These are phyloP conservation scores for Podaxis sp. DNA, from an alignment of 768 basidiomycete species.

Conservation along the genomic window DNA sequence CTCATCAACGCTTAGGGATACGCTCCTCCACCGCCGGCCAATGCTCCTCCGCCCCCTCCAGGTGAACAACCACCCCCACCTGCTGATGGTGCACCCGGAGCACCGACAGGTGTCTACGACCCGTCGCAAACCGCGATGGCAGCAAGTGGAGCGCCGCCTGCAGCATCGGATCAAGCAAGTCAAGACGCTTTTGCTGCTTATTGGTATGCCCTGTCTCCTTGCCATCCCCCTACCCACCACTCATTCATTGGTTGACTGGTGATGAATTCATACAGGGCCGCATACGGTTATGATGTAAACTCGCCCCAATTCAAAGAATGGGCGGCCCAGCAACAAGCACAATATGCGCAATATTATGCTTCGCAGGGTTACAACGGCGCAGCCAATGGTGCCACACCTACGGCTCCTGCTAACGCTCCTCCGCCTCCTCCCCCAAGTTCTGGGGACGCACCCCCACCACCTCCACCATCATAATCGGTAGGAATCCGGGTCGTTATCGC, in stretches of 20 bases:
- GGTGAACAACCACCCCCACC: constrained; percentile 37
- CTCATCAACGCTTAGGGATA: constrained; percentile 38
- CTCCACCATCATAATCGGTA: background rate
- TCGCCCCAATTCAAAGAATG: constrained; percentile 71
- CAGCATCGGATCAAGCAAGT: constrained; percentile 7
- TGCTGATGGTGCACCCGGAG: constrained; percentile 28
- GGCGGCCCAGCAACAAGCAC: constrained; percentile 59
- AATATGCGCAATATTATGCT: constrained; percentile 63
- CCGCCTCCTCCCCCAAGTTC: background rate
- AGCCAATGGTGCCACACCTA: background rate
- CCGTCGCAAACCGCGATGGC: constrained; percentile 17
- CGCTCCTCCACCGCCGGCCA: constrained; percentile 37
- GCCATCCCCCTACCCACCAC: background rate
- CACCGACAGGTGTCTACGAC: constrained; percentile 47
- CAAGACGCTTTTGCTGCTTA: constrained; percentile 45
- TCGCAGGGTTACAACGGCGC: constrained; percentile 24
- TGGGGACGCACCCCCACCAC: background rate
- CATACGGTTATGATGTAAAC: constrained; percentile 77
- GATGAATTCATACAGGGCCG: constrained; percentile 43
- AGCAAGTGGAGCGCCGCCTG: constrained; percentile 4
- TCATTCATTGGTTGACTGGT: background rate
- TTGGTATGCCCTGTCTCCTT: constrained; percentile 33
- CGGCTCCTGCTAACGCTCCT: constrained; percentile 2
- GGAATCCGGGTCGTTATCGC: background rate
- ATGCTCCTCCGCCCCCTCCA: constrained; percentile 45